Conservation (phyloP, 1,284 basidiomycete species). For the Irpex sp. region DNA sequence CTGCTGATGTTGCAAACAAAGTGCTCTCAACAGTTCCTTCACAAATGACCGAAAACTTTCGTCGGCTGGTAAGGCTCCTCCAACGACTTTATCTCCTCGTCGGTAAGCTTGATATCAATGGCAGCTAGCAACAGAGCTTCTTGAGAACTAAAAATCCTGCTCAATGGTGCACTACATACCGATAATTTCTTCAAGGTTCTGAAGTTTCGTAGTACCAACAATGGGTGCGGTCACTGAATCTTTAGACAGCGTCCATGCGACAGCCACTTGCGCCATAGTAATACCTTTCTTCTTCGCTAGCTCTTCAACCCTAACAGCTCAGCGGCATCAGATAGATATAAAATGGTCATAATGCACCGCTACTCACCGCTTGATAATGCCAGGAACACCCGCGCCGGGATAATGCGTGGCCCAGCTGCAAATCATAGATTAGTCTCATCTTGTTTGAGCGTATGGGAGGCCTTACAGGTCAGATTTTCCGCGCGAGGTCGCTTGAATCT, state of each 20-base stretch:
- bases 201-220: conserved; percentile 30
- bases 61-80: not conserved
- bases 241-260: conserved; percentile 35
- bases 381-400: not conserved
- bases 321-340: not conserved
- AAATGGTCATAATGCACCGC: no score
- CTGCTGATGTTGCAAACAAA: no score
- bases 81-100: conserved; percentile 5
- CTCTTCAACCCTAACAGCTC: conserved; percentile 27
- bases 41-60: no score
- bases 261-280: conserved; percentile 38
- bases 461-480: not conserved
- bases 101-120: conserved; percentile 2
- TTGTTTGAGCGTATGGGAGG: no score
- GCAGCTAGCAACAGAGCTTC: not conserved
- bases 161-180: conserved; percentile 8
- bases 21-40: no score
- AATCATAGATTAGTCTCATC: no score
- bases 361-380: not conserved
- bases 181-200: conserved; percentile 27
- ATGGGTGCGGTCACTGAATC: conserved; percentile 26
- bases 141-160: no score
- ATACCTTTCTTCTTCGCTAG: conserved; percentile 35
- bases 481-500: not conserved
- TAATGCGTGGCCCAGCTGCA: not conserved